These are phyloP conservation scores for Diaporthe velutina DNA, from an alignment of 2,329 filamentous ascomycete species.

Conservation along the genomic window DNA sequence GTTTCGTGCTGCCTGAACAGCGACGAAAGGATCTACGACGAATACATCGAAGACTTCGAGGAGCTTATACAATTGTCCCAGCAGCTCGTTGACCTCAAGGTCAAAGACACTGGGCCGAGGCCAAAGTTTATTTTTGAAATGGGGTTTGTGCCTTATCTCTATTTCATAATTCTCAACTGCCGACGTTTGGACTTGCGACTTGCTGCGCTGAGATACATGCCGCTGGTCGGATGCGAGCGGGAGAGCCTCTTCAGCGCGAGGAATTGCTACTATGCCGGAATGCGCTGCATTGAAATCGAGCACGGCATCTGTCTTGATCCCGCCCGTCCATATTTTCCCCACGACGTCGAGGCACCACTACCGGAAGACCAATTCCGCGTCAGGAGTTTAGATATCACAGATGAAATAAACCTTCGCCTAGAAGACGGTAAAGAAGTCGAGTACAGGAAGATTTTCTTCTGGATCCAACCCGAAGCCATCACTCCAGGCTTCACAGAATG, in stretches of 20 bases:
- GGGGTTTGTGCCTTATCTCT: slow-evolving; percentile 56
- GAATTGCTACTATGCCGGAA: slow-evolving; percentile 49
- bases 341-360: background rate
- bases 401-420: slow-evolving; percentile 3
- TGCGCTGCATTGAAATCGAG: slow-evolving; percentile 51
- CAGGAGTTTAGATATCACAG: slow-evolving; percentile 25
- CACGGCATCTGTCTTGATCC: slow-evolving; percentile 46
- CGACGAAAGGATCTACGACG: slow-evolving; percentile 52
- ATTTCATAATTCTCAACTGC: slow-evolving; percentile 56
- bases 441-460: slow-evolving; percentile 31
- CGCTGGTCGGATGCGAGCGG: slow-evolving; percentile 46
- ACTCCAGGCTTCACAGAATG: slow-evolving; percentile 33
- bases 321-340: slow-evolving; percentile 5
- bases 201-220: slow-evolving; percentile 53
- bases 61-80: slow-evolving; percentile 52
- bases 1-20: slow-evolving; percentile 48
- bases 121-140: slow-evolving; percentile 57
- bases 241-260: slow-evolving; percentile 57
- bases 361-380: slow-evolving; percentile 29
- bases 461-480: slow-evolving; percentile 13
- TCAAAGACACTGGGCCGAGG: slow-evolving; percentile 38
- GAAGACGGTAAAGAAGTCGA: slow-evolving; percentile 11
- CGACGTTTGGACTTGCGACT: slow-evolving; percentile 56
- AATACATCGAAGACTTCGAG: slow-evolving; percentile 51
- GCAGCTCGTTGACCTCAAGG: slow-evolving; percentile 33